These are phyloP conservation scores for Aspergillus sergii DNA, from an alignment of 2,329 filamentous ascomycete genomes.

Conservation along the genomic window DNA sequence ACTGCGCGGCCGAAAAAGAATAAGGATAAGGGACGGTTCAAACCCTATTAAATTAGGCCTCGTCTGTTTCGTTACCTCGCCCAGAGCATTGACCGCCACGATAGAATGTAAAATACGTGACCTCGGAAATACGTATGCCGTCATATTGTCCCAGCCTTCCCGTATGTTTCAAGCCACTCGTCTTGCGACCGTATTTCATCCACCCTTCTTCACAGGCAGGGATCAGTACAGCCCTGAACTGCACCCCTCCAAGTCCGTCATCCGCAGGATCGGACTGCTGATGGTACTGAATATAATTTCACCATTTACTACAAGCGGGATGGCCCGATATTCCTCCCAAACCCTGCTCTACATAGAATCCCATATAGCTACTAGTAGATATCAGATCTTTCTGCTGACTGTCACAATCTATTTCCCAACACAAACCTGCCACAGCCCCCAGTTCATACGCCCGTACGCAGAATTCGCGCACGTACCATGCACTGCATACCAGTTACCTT, in stretches of 20 bases:
- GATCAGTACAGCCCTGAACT: neutral
- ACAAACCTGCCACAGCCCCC: neutral
- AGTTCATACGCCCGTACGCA: neutral
- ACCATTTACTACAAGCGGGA: neutral
- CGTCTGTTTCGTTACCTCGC: neutral
- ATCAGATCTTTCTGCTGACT: no score
- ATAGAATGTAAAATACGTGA: slow-evolving; percentile 1
- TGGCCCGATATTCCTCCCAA: neutral
- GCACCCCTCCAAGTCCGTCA: neutral
- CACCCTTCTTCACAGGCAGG: neutral
- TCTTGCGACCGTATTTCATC: neutral
- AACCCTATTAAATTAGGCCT: slow-evolving; percentile 33
- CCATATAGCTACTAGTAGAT: neutral
- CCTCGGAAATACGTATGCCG: neutral
- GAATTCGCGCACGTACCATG: neutral
- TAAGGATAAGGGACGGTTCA: slow-evolving; percentile 40
- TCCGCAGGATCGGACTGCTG: neutral
- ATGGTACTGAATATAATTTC: neutral
- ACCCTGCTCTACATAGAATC: neutral
- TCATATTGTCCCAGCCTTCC: neutral
- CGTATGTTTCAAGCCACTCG: neutral
- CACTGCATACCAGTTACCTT: neutral
- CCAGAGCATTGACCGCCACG: neutral
- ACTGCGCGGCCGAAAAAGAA: slow-evolving; percentile 34
- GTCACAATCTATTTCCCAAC: neutral